These are phyloP conservation scores for Proliferodiscus dingleyae DNA, from an alignment of 2,329 filamentous ascomycete genomes.

Conservation along the genomic window DNA sequence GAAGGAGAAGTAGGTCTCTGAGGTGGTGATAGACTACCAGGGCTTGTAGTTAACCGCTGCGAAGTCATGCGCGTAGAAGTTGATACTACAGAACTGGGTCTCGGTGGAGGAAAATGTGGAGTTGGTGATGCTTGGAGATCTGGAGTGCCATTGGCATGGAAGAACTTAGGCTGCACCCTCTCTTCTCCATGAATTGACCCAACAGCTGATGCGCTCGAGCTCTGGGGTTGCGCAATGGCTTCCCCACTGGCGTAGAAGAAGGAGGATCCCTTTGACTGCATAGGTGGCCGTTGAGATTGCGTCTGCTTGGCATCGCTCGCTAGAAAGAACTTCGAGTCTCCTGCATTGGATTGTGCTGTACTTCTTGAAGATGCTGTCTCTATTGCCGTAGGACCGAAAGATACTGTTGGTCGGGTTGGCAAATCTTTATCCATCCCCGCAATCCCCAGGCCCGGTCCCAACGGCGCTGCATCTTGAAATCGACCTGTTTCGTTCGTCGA, in stretches of 20 bases:
- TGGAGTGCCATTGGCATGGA: slow-evolving; percentile 66
- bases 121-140: slow-evolving; percentile 39
- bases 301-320: slow-evolving; percentile 67
- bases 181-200: slow-evolving; percentile 29
- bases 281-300: slow-evolving; percentile 18
- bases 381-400: slow-evolving; percentile 38
- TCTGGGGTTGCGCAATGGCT: slow-evolving; percentile 25
- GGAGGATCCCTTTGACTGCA: slow-evolving; percentile 27
- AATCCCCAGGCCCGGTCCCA: slow-evolving; percentile 21
- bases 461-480: slow-evolving; percentile 28
- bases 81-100: slow-evolving; percentile 44
- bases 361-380: slow-evolving; percentile 29
- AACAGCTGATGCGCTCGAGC: slow-evolving; percentile 24
- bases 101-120: slow-evolving; percentile 34
- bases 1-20: slow-evolving; percentile 48
- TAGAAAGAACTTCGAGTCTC: slow-evolving; percentile 80
- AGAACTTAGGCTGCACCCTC: slow-evolving; percentile 55
- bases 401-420: slow-evolving; percentile 30
- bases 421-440: slow-evolving; percentile 25
- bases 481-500: slow-evolving; percentile 30
- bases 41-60: slow-evolving; percentile 35
- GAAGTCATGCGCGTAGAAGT: slow-evolving; percentile 39
- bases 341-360: slow-evolving; percentile 19
- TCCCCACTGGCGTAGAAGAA: slow-evolving; percentile 50
- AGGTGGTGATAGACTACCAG: slow-evolving; percentile 26